Base-by-base conservation (phyloP, 208 protist genomes). In the Wallacemonas sp. region DNA sequence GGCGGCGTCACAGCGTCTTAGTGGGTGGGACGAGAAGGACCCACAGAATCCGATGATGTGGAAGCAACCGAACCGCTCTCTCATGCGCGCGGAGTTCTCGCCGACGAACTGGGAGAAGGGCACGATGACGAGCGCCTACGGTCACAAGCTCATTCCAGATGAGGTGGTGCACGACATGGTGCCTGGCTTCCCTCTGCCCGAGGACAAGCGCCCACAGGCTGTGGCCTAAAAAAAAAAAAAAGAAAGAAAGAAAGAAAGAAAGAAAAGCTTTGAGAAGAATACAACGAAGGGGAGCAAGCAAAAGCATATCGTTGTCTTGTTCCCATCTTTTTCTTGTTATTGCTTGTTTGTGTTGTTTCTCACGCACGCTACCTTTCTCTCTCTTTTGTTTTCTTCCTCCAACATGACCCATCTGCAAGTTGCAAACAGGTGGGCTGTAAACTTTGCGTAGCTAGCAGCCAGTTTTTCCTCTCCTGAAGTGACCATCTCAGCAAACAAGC, bases 91-190 rank as follows among this genome's bases (percentile, higher is more conserved):
- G 17, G 86, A 94, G 77, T 93, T 94, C 72, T 88, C 79, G 46
- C 90, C 90, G 2, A 96, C 90, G 2, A 94, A 93, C 67, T 96
- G 84, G 83, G 90, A 96, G 75, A 84, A 87, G 58, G 79, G 90
- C 21, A 86, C 73, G 14, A 85, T 94, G 83, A 96, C 90, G 21
- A 93, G 84, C 73, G 83, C 84, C 14, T 88, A 77, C 56, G 87
- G 87, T 2, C 80, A 90, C 63, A 96, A 96, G 86, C 67, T 87
- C 66, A 92, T 96, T 47, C 77, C 82, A 11, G 90, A 96, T 59
- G 80, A 91, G 58, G 73, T 93, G 68, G 90, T 93, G 64, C 79
- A 90, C 66, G 84, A 92, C 46, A 90, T 88, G 86, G 72, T 93
- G 41, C 90, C 90, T n/a, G 79, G 85, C 34, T 96, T 96, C 58